phyloP scores from a whole-genome alignment of 192 early-diverging fungal species.

The Anaeromyces robustus region DNA sequence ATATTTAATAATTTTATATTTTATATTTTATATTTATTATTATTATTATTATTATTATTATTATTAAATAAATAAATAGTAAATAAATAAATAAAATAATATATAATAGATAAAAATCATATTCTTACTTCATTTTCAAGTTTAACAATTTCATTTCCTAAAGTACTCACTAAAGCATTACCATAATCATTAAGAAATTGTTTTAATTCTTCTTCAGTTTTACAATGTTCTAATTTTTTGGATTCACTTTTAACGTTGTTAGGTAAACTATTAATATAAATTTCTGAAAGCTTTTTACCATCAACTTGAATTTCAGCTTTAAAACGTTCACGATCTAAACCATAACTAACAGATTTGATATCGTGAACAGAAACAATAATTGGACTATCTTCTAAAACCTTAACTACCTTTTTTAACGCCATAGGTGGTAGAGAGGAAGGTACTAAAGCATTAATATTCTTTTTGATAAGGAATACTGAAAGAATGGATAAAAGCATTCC shows the following conservation, averaged over 20 bases:
- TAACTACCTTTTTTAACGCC: constrained; percentile 19
- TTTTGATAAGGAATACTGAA: constrained; percentile 25
- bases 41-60: no score
- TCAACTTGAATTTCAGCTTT: constrained; percentile 44
- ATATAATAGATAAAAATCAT: no score
- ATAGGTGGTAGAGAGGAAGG: constrained; percentile 17
- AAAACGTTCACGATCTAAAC: constrained; percentile 32
- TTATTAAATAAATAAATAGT: no score
- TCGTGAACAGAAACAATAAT: constrained; percentile 36
- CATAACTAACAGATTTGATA: constrained; percentile 30
- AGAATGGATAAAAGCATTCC: constrained; percentile 22
- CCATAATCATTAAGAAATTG: constrained; percentile 24
- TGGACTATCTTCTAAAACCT: constrained; percentile 25
- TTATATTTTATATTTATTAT: no score
- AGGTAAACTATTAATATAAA: constrained; percentile 14
- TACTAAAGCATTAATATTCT: constrained; percentile 29
- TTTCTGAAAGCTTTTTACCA: constrained; percentile 26
- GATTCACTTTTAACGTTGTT: constrained; percentile 7
- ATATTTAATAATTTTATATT: constrained; percentile 21
- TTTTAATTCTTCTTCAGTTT: constrained; percentile 20
- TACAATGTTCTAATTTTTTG: constrained; percentile 12
- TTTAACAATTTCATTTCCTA: constrained; percentile 34
- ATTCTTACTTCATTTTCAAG: constrained; percentile 12
- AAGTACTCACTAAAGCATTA: constrained; percentile 12
- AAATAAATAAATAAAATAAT: no score